phyloP scores from a whole-genome alignment of 2,329 filamentous ascomycete species.

The Diaporthe helianthi region DNA sequence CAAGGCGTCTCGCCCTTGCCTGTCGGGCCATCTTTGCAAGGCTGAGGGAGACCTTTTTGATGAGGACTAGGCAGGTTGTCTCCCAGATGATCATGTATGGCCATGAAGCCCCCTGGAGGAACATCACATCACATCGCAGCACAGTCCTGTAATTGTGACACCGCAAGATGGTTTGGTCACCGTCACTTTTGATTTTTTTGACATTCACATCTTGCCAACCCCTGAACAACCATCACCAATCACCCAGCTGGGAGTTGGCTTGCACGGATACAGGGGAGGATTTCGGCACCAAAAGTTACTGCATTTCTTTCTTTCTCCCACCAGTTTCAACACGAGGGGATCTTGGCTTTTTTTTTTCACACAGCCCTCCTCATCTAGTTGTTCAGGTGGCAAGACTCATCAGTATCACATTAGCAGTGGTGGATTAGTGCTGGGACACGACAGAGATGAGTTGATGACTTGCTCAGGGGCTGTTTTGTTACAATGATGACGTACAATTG shows the following conservation, averaged over 20 bases:
- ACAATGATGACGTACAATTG: background rate
- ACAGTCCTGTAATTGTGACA: background rate
- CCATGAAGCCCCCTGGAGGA: conserved; percentile 14
- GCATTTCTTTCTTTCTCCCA: conserved; percentile 3
- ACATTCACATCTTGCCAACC: too few relatives aligned
- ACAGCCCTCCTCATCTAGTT: conserved; percentile 14
- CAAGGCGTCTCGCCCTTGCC: background rate
- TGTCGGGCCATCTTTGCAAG: background rate
- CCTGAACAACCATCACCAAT: background rate
- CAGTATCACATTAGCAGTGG: background rate
- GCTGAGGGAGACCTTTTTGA: background rate
- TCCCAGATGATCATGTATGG: conserved; percentile 1
- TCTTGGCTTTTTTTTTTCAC: background rate
- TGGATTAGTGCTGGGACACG: background rate
- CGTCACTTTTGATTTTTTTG: conserved; percentile 1
- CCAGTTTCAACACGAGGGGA: background rate
- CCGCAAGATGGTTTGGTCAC: background rate
- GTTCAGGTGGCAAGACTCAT: background rate
- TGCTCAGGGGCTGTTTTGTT: conserved; percentile 8
- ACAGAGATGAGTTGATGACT: background rate
- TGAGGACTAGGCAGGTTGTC: conserved; percentile 4
- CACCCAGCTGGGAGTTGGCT: conserved; percentile 8
- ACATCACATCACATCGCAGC: background rate
- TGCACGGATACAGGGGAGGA: conserved; percentile 7
- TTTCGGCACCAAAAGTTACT: conserved; percentile 9